Base-by-base conservation (phyloP, 805 yeast species). In the Myxozyma geophila region DNA sequence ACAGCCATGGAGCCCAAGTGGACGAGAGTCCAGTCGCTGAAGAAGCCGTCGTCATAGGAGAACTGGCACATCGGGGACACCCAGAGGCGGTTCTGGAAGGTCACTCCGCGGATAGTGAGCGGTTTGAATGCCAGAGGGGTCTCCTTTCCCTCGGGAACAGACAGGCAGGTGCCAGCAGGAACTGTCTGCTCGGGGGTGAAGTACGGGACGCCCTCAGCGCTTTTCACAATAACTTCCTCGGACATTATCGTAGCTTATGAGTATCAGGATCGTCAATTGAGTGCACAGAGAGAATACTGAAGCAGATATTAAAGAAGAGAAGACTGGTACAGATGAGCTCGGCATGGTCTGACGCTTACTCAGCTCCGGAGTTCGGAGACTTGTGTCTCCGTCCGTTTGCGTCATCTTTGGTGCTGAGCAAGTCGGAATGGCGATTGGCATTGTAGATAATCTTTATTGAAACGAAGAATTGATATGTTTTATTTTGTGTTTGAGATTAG, bases 21-120 rank as follows among this genome's bases (percentile, higher is more conserved):
- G 7, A 78, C 76, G 19, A 77, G 64, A 67, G 84, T 86, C 74
- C 78, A 84, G 17, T 76, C 80, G 0, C 82, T 83, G 0, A 79
- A 77, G 15, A 73, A 71, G 1, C 80, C 80, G 54, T 82, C 74
- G 2, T 71, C 67, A 2, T 82, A 79, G 6, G 85, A 79, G 71
- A 83, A 83, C 54, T 77, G 80, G 70, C 86, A 81, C 71, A 72
- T 68, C 7, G 74, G 74, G 28, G 71, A 59, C 12, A 63, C 66
- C 55, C 85, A 85, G 36, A 84, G 71, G 64, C 88, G 75, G 71
- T 85, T 85, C 13, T 77, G 79, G 21, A 85, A 71, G 1, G 74
- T 72, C 56, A 80, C 52, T n/a, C 72, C 74, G 33, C 78, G 75
- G 59, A 83, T 76, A 17, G 72, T 75, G 52, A 83, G 67, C 0